A percentile compares a stretch with the other conserved stretches of the same genome.
phyloP scores from a whole-genome alignment of 225 moss, liverwort and hornwort species.

The Ulota crispa region DNA sequence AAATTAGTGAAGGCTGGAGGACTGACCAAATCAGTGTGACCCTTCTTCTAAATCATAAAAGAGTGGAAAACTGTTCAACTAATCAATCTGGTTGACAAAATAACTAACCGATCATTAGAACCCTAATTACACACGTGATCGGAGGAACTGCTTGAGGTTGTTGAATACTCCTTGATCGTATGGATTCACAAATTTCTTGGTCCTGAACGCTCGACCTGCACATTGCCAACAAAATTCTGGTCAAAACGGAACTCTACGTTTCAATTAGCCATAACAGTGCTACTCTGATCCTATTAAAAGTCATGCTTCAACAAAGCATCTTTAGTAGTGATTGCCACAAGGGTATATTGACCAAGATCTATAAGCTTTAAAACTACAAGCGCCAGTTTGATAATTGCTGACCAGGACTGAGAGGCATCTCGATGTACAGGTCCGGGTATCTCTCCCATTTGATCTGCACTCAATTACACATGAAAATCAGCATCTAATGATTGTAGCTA shows the following conservation, averaged over 20 bases:
- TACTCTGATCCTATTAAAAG: background rate
- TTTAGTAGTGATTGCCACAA: background rate
- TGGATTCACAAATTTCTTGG: slow-evolving; percentile 60
- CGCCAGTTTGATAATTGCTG: slow-evolving; percentile 15
- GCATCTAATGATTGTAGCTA: background rate
- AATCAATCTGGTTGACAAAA: slow-evolving; percentile 15
- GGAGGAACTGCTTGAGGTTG: slow-evolving; percentile 52
- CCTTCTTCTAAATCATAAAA: background rate
- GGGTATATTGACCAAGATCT: background rate
- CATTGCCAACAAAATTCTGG: background rate
- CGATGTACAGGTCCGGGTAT: slow-evolving; percentile 48
- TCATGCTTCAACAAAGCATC: background rate
- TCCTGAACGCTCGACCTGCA: slow-evolving; percentile 44
- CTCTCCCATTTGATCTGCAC: slow-evolving; percentile 68
- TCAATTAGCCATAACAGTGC: background rate
- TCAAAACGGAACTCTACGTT: slow-evolving; percentile 4
- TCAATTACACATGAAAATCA: slow-evolving; percentile 14
- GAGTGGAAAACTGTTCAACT: slow-evolving; percentile 14
- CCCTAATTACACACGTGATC: slow-evolving; percentile 41
- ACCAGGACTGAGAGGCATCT: slow-evolving; percentile 53
- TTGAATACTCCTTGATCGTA: slow-evolving; percentile 50
- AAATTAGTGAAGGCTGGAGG: slow-evolving; percentile 7
- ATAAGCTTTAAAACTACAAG: background rate
- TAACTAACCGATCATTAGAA: background rate
- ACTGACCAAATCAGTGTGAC: slow-evolving; percentile 13